Conservation (phyloP, 2,329 filamentous ascomycete genomes). For the Calonectria pseudoturangicola region DNA sequence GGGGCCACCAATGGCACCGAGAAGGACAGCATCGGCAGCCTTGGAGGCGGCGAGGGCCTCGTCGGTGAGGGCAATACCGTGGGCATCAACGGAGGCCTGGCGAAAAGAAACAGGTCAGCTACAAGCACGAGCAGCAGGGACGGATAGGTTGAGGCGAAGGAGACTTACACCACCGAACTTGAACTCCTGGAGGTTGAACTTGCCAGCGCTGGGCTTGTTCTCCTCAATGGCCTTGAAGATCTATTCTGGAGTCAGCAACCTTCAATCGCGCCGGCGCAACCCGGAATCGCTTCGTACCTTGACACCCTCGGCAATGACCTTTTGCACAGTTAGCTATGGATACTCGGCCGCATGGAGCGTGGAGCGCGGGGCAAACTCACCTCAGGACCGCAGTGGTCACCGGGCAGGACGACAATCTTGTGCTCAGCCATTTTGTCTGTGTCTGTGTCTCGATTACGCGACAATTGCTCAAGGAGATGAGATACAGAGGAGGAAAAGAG, state of each 20-base stretch:
- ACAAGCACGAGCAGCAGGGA: not conserved
- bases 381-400: slow-evolving; percentile 92
- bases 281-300: slow-evolving; percentile 75
- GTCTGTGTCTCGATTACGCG: slow-evolving; percentile 13
- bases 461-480: slow-evolving; percentile 27
- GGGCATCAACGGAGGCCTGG: slow-evolving; percentile 91
- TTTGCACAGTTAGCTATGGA: slow-evolving; percentile 44
- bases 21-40: slow-evolving; percentile 89
- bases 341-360: slow-evolving; percentile 11
- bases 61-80: slow-evolving; percentile 86
- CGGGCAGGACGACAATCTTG: slow-evolving; percentile 87
- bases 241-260: slow-evolving; percentile 64
- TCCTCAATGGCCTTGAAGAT: slow-evolving; percentile 87
- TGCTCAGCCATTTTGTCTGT: slow-evolving; percentile 75
- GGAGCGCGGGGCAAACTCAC: slow-evolving; percentile 66
- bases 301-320: slow-evolving; percentile 88
- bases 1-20: slow-evolving; percentile 96
- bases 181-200: slow-evolving; percentile 93
- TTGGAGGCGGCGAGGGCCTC: slow-evolving; percentile 89
- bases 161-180: slow-evolving; percentile 89
- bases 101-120: slow-evolving; percentile 10
- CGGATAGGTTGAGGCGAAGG: slow-evolving; percentile 14
- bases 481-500: slow-evolving; percentile 35
- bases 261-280: not conserved
- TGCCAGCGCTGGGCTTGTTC: slow-evolving; percentile 78